These are phyloP conservation scores for Puccinellia tenuiflora DNA, from an alignment of 176 grass and related monocot species.

Conservation along the genomic window DNA sequence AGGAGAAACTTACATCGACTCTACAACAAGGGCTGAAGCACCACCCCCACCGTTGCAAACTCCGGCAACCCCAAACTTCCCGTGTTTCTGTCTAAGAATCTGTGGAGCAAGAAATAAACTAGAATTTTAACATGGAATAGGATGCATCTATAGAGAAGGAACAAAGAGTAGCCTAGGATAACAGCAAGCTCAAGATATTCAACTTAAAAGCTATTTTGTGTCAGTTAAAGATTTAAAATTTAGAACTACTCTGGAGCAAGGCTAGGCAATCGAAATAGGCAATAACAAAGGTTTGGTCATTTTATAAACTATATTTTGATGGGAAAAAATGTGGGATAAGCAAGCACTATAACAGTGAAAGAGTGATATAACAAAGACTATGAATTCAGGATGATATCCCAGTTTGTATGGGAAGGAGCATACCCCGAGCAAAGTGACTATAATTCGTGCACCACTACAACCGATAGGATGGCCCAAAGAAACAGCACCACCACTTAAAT, in stretches of 20 bases:
- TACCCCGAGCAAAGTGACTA: constrained; percentile 94
- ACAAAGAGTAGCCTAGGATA: too few species aligned
- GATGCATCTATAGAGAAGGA: neutral
- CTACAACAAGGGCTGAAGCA: constrained; percentile 74
- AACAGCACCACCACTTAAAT: constrained; percentile 80
- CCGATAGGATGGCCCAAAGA: constrained; percentile 90
- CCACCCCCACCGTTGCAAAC: constrained; percentile 96
- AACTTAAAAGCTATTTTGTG: neutral
- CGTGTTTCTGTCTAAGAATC: constrained; percentile 66
- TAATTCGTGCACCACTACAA: constrained; percentile 86
- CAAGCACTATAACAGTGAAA: neutral
- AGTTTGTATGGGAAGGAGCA: constrained; percentile 11
- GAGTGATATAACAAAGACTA: neutral
- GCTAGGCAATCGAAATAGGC: neutral
- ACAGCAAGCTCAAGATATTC: too few species aligned
- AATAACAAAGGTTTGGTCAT: neutral
- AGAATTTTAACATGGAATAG: neutral
- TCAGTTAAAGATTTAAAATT: neutral
- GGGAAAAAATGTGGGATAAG: neutral
- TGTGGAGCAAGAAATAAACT: constrained; percentile 16
- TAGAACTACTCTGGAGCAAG: neutral
- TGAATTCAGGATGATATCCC: neutral
- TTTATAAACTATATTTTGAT: neutral
- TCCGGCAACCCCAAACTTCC: constrained; percentile 53
- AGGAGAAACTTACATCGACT: constrained; percentile 59